Percentiles rank a stretch among this genome's conserved stretches.
Evolutionary conservation across 345 rosid genomes (phyloP).

Genomic region (Raphanus sativus): DNA sequence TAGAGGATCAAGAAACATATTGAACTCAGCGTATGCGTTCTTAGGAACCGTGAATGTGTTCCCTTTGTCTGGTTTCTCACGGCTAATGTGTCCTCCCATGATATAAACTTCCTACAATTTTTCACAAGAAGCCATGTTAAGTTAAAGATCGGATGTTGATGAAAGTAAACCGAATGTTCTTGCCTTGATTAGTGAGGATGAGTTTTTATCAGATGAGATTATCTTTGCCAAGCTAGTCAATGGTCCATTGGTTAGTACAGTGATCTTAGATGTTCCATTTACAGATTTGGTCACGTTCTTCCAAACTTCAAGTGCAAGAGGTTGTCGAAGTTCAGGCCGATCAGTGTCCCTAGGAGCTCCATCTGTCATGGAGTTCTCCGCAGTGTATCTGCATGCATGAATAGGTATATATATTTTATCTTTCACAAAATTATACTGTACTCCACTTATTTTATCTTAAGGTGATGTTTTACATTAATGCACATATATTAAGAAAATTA

Average conservation of each 20-base stretch:
- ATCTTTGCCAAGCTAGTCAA: constrained; percentile 75
- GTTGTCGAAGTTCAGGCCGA: constrained; percentile 72
- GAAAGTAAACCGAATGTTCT: neutral
- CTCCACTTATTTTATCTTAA: too few relatives aligned
- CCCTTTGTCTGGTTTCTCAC: constrained; percentile 45
- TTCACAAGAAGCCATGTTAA: neutral
- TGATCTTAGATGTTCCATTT: constrained; percentile 54
- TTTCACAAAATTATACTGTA: too few relatives aligned
- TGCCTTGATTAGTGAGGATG: constrained; percentile 60
- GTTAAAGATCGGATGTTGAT: neutral
- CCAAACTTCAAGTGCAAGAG: constrained; percentile 75
- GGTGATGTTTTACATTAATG: too few relatives aligned
- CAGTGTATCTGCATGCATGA: constrained; percentile 58
- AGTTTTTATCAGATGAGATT: constrained; percentile 41
- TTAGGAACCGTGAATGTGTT: constrained; percentile 54
- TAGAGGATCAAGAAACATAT: constrained; percentile 83
- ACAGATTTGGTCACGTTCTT: constrained; percentile 41
- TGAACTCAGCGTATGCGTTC: constrained; percentile 68
- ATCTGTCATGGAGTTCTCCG: constrained; percentile 57
- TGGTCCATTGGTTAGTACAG: constrained; percentile 77
- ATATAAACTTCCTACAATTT: constrained; percentile 61
- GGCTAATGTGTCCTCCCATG: constrained; percentile 79
- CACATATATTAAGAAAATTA: too few relatives aligned
- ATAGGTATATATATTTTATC: too few relatives aligned
- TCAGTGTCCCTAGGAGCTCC: constrained; percentile 80